Conservation (phyloP, 2,329 filamentous ascomycete genomes). For the Talaromyces sp. region DNA sequence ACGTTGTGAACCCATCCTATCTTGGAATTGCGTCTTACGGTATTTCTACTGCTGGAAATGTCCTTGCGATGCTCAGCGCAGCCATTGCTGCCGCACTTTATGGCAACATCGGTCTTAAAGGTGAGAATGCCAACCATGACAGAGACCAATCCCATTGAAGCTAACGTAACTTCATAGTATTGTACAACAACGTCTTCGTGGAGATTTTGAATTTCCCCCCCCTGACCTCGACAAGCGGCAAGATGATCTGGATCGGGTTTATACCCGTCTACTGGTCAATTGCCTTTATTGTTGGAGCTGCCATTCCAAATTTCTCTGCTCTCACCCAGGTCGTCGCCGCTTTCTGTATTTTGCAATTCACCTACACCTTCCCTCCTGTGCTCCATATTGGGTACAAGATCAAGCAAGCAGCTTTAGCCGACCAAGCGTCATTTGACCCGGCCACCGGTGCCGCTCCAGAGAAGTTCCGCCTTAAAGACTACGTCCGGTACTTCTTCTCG, state of each 20-base stretch:
- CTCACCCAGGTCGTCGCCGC: slow-evolving; percentile 39
- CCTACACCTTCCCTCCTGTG: slow-evolving; percentile 43
- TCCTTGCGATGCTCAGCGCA: slow-evolving; percentile 22
- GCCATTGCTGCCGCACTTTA: slow-evolving; percentile 35
- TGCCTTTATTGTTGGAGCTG: slow-evolving; percentile 40
- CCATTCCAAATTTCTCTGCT: slow-evolving; percentile 39
- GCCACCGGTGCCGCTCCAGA: slow-evolving; percentile 10
- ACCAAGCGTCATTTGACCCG: slow-evolving; percentile 23
- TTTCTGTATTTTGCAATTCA: slow-evolving; percentile 43
- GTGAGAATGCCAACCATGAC: slow-evolving; percentile 12
- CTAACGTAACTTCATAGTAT: slow-evolving; percentile 16
- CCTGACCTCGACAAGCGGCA: slow-evolving; percentile 34
- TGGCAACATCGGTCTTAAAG: slow-evolving; percentile 38
- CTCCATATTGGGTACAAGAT: slow-evolving; percentile 22
- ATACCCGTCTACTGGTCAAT: slow-evolving; percentile 43
- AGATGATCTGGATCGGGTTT: slow-evolving; percentile 29
- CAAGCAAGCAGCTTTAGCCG: slow-evolving; percentile 21
- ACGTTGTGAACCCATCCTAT: slow-evolving; percentile 2
- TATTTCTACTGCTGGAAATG: slow-evolving; percentile 27
- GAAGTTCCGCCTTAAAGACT: neutral
- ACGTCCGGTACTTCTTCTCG: neutral
- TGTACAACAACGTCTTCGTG: slow-evolving; percentile 42
- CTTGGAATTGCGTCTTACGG: slow-evolving; percentile 19
- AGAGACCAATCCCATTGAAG: neutral
- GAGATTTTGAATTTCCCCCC: slow-evolving; percentile 39